These are phyloP conservation scores for Talaromyces stipitatus DNA, from an alignment of 495 filamentous ascomycete species.

Conservation along the genomic window DNA sequence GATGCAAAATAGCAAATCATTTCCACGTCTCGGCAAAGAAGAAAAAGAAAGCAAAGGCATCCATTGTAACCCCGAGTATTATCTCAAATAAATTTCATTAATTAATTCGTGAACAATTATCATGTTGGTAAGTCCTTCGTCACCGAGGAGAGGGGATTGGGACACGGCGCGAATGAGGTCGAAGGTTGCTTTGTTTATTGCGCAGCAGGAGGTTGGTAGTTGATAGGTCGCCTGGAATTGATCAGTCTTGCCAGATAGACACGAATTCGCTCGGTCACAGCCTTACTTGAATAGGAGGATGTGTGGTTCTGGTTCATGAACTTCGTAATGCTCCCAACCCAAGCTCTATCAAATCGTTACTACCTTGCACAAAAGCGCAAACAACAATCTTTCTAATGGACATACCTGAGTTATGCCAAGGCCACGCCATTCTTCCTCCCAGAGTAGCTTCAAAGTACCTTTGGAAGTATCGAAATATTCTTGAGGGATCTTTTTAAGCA, in stretches of 20 bases:
- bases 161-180: not conserved
- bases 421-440: slow-evolving; percentile 97
- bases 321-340: slow-evolving; percentile 98
- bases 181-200: slow-evolving; percentile 20
- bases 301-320: slow-evolving; percentile 96
- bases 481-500: slow-evolving; percentile 93
- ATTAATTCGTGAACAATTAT: slow-evolving; percentile 3
- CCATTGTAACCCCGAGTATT: slow-evolving; percentile 1
- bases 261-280: not conserved
- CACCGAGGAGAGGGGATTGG: not conserved
- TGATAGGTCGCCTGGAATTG: slow-evolving; percentile 64
- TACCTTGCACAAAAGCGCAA: slow-evolving; percentile 7
- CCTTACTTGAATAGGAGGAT: slow-evolving; percentile 96
- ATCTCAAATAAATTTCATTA: not conserved
- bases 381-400: too few relatives aligned
- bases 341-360: slow-evolving; percentile 56
- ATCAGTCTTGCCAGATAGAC: slow-evolving; percentile 9
- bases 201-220: slow-evolving; percentile 66
- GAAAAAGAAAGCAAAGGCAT: not conserved
- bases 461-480: slow-evolving; percentile 89
- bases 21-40: not conserved
- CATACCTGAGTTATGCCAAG: slow-evolving; percentile 90
- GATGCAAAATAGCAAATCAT: slow-evolving; percentile 2
- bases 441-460: slow-evolving; percentile 89
- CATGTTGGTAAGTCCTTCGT: not conserved